Evolutionary conservation across 2,329 filamentous ascomycete genomes (phyloP).

Genomic region (Hyphodiscus sp.): DNA sequence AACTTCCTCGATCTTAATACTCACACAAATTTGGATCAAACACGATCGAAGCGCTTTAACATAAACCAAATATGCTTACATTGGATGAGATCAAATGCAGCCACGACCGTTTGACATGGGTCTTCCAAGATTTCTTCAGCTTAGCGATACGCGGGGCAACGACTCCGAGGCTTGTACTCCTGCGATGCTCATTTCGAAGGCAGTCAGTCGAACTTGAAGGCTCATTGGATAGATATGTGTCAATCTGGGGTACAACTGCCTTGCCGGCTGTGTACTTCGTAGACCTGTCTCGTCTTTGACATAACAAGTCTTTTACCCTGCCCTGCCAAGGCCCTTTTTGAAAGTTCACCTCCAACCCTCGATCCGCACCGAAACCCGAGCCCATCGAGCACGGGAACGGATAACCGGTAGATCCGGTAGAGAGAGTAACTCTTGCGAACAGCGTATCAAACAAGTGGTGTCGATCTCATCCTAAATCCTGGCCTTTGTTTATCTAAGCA

Average conservation of each 20-base stretch:
- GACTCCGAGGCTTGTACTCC: background rate
- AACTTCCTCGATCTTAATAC: no score
- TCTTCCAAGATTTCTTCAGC: slow-evolving; percentile 1
- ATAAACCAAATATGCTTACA: background rate
- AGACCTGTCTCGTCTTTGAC: no score
- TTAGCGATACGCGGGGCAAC: slow-evolving; percentile 10
- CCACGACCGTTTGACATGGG: slow-evolving; percentile 17
- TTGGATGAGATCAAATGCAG: slow-evolving; percentile 7
- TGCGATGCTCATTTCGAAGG: background rate
- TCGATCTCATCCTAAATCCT: background rate
- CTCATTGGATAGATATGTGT: slow-evolving; percentile 17
- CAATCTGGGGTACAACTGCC: no score
- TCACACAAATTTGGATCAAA: background rate
- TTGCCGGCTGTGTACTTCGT: no score
- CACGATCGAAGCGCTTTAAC: background rate
- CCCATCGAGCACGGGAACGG: background rate
- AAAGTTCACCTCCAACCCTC: no score
- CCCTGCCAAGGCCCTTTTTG: no score
- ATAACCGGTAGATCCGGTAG: background rate
- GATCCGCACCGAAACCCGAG: background rate
- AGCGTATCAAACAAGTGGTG: background rate
- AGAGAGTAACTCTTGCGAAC: background rate
- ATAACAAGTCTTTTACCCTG: no score
- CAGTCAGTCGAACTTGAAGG: slow-evolving; percentile 6
- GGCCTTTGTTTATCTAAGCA: background rate